Evolutionary conservation across 1,284 basidiomycete genomes (phyloP).

Genomic region (Chiua sp.): DNA sequence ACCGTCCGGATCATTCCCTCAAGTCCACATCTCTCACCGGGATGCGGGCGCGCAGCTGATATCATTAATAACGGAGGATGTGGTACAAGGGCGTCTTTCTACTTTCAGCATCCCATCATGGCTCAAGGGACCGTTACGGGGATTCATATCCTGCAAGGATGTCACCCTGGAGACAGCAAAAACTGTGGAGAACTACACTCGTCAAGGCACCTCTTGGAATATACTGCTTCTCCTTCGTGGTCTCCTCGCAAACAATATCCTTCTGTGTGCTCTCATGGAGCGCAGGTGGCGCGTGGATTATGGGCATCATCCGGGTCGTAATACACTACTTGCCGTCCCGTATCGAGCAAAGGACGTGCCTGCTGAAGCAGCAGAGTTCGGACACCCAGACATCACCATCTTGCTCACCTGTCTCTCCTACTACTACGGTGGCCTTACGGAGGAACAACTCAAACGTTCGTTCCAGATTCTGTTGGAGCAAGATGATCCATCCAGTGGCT

Average conservation of each 20-base stretch:
- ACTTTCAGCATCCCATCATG: too few relatives aligned
- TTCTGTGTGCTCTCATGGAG: slow-evolving; percentile 38
- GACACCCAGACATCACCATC: slow-evolving; percentile 56
- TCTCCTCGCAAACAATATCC: slow-evolving; percentile 33
- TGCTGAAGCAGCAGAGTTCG: slow-evolving; percentile 54
- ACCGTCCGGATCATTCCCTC: too few relatives aligned
- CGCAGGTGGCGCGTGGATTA: slow-evolving; percentile 57
- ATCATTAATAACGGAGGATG: too few relatives aligned
- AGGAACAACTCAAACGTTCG: slow-evolving; percentile 42
- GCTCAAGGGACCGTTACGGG: too few relatives aligned
- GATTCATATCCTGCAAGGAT: slow-evolving; percentile 25
- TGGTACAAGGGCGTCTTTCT: too few relatives aligned
- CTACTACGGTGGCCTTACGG: slow-evolving; percentile 43
- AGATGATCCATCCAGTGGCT: slow-evolving; percentile 49
- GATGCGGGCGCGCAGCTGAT: too few relatives aligned
- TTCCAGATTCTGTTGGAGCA: slow-evolving; percentile 47
- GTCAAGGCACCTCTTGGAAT: slow-evolving; percentile 29
- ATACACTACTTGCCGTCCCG: slow-evolving; percentile 53
- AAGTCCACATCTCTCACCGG: too few relatives aligned
- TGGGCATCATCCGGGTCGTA: slow-evolving; percentile 48
- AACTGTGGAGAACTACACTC: slow-evolving; percentile 18
- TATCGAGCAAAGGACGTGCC: slow-evolving; percentile 60
- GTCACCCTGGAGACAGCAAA: slow-evolving; percentile 26
- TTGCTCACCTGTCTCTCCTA: slow-evolving; percentile 44
- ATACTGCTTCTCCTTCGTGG: slow-evolving; percentile 49